Evolutionary conservation across 2,329 filamentous ascomycete species (phyloP), one percentile per base, ranked within the genome.

Genomic region (Hawksworthiomyces lignivorus): DNA sequence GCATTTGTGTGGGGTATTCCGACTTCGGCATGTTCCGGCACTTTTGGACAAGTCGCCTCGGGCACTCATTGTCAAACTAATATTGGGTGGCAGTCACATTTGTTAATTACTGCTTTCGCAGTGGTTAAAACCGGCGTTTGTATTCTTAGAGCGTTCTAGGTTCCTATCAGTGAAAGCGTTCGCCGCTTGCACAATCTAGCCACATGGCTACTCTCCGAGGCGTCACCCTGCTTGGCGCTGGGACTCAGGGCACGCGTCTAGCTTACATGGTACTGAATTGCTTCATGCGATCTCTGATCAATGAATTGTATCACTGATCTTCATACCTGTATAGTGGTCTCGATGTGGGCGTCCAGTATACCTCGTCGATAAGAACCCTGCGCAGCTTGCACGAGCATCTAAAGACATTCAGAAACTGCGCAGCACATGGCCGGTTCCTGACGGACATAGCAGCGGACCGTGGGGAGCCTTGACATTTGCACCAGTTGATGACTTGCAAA

Each of bases 251-350:
- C 31, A 41, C 39, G 1, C 39, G 39, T 14, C 24, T 41, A 7
- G 39, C 39, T 18, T 41, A 29, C 39, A 41, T 35, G 39, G 39
- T 35, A 15, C 4, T 20, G 14, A 8, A 15, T 7, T 20, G 20
- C n/a, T 27, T 7, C 12, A 19, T 15, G n/a, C n/a, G n/a, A n/a
- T n/a, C n/a, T n/a, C n/a, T n/a, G n/a, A n/a, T n/a, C n/a, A n/a
- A n/a, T n/a, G n/a, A n/a, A n/a, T n/a, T n/a, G n/a, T n/a, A n/a
- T n/a, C n/a, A n/a, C n/a, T n/a, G n/a, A n/a, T n/a, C n/a, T n/a
- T n/a, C n/a, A n/a, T n/a, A n/a, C n/a, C n/a, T n/a, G n/a, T 10
- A 8, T 12, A 41, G 39, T 41, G 39, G 39, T 41, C 39, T 4
- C 24, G 39, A 7, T 41, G 31, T 17, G 39, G 39, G 11, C 39